Base-by-base conservation (phyloP, 2,329 filamentous ascomycete genomes). In the Torrubiellomyces zombiae region DNA sequence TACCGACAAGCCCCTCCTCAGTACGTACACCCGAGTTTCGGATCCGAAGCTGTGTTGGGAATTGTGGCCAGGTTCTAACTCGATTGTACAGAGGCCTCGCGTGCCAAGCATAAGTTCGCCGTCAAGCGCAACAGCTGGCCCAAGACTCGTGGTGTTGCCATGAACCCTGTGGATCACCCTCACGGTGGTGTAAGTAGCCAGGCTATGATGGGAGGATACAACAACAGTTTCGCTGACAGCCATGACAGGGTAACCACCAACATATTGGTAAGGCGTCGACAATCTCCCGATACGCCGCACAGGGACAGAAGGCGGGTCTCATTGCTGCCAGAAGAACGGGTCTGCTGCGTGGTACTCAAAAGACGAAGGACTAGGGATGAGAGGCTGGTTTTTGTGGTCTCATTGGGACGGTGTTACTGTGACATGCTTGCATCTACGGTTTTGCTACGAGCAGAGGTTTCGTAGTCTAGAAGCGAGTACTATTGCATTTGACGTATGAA, bases 61-160 rank as follows among this genome's bases (percentile, higher is more conserved):
- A n/a, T n/a, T n/a, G n/a, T n/a, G n/a, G n/a, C n/a, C n/a, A 7
- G 9, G 28, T 30, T 14, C 30, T 32, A 12, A 32, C 22, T 2
- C 7, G n/a, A n/a, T 22, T 5, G 16, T 21, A 62, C 68, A 80
- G 75, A 98, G 86, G 89, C 89, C 52, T 95, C 86, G 53, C 82
- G 89, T 57, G 89, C 89, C 54, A 98, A 95, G 82, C 86, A 95
- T 60, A 98, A 98, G 80, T 98, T 93, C 68, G 83, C 85, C 48
- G 91, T 94, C 68, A 98, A 98, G 83, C 83, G 89, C 58, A 95
- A 98, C 82, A 86, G 75, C 56, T 98, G 89, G 89, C 89, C 89
- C 66, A 94, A 92, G 81, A 98, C 89, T 73, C 86, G 89, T 89
- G 89, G 89, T 94, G 89, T 98, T 77, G 89, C 89, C 64, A 98